Evolutionary conservation across 1,284 basidiomycete genomes (phyloP).

Genomic region (Hypsizygus ulmarius): DNA sequence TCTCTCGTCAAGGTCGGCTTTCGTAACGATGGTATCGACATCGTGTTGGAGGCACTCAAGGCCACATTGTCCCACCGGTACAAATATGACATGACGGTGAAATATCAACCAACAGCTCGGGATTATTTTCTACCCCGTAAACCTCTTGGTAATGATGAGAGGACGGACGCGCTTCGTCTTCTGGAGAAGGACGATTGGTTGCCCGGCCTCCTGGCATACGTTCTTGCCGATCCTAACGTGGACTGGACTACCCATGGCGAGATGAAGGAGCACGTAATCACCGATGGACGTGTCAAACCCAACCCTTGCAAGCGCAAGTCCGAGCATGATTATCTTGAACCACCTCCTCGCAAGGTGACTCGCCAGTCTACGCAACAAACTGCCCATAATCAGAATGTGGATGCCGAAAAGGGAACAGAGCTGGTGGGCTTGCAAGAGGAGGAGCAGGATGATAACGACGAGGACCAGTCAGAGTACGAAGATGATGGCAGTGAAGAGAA

Average conservation of each 20-base stretch:
- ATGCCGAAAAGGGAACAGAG: too few species aligned
- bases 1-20: background rate
- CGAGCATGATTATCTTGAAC: background rate
- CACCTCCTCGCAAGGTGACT: too few species aligned
- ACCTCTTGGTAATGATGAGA: background rate
- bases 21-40: slow-evolving; percentile 2
- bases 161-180: background rate
- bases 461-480: too few species aligned
- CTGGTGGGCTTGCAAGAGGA: too few species aligned
- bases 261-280: background rate
- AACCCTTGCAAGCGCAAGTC: background rate
- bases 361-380: too few species aligned
- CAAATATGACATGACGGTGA: too few species aligned
- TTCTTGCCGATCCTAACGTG: background rate
- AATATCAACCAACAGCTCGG: too few species aligned
- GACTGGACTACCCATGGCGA: background rate
- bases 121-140: background rate
- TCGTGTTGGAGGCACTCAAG: background rate
- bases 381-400: too few species aligned
- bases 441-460: too few species aligned
- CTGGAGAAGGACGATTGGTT: background rate
- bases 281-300: background rate
- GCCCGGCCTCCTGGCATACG: background rate
- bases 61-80: background rate
- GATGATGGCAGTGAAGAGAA: too few species aligned